Evolutionary conservation across 805 yeast genomes (phyloP).

Genomic region (Yamadazyma tumulicola): DNA sequence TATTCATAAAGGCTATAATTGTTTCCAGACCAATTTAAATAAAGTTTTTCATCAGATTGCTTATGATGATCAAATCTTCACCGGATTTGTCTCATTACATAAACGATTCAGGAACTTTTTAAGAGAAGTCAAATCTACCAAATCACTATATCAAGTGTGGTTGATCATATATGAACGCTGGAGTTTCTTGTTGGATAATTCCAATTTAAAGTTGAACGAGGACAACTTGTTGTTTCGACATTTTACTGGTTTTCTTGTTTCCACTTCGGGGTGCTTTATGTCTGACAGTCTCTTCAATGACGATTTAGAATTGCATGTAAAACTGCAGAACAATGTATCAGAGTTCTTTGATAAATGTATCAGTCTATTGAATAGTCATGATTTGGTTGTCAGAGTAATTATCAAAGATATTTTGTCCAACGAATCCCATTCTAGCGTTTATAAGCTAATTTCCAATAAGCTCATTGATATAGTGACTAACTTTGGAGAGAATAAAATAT

Average conservation of each 20-base stretch:
- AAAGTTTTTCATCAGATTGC: conserved; percentile 36
- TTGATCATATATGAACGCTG: conserved; percentile 49
- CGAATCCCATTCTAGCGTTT: conserved; percentile 60
- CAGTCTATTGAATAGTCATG: conserved; percentile 44
- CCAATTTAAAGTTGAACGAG: conserved; percentile 23
- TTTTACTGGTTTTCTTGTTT: conserved; percentile 70
- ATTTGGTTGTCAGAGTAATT: conserved; percentile 59
- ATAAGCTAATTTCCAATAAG: conserved; percentile 45
- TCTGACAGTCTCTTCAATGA: conserved; percentile 21
- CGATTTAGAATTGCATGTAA: conserved; percentile 22
- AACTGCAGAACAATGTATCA: conserved; percentile 36
- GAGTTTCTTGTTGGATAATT: conserved; percentile 28
- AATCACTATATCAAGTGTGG: conserved; percentile 37
- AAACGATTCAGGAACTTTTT: conserved; percentile 50
- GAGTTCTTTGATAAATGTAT: conserved; percentile 52
- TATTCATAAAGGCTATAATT: conserved; percentile 1
- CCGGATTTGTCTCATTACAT: conserved; percentile 73
- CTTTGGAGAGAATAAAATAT: conserved; percentile 23
- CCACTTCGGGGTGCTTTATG: conserved; percentile 63
- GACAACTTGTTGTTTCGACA: conserved; percentile 55
- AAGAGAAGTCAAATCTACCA: conserved; percentile 24
- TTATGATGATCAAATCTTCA: conserved; percentile 53
- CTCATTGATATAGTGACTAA: conserved; percentile 36
- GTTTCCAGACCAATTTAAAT: conserved; percentile 16
- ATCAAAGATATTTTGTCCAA: conserved; percentile 67